Percentiles rank a stretch among this genome's conserved stretches.
These are phyloP conservation scores for Setaria italica DNA, from an alignment of 202 grass and related monocot species.

Conservation along the genomic window DNA sequence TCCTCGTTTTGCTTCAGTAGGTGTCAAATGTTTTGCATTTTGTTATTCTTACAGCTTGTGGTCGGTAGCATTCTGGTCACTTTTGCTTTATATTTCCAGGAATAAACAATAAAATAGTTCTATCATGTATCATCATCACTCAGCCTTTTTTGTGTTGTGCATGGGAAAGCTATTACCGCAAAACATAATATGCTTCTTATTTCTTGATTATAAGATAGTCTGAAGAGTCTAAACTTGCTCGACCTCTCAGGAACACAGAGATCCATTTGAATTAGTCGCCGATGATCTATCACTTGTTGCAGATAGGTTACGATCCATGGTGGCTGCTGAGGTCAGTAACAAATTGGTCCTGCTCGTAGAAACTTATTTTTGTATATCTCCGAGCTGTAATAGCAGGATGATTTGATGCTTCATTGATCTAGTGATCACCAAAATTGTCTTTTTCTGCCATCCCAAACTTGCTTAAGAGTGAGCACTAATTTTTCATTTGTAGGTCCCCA, in stretches of 20 bases:
- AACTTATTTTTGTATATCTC: neutral
- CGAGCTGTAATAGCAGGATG: neutral
- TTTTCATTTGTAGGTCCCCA: conserved; percentile 77
- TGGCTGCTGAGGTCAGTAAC: conserved; percentile 73
- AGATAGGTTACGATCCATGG: conserved; percentile 85
- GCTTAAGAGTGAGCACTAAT: conserved; percentile 3
- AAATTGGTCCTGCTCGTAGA: neutral
- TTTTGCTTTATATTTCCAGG: conserved; percentile 17
- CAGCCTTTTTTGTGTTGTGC: neutral
- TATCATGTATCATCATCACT: neutral
- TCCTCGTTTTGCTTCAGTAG: neutral
- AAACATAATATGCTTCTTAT: neutral
- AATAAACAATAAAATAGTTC: neutral
- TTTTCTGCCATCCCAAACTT: conserved; percentile 41
- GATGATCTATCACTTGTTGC: conserved; percentile 88
- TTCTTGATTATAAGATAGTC: neutral
- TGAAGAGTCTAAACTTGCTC: neutral
- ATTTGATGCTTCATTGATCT: conserved; percentile 30
- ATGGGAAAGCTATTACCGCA: neutral
- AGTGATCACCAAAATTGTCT: neutral
- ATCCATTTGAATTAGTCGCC: conserved; percentile 91
- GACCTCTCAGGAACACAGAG: conserved; percentile 54
- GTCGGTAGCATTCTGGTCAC: neutral
- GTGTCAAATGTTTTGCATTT: neutral
- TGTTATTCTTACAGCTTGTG: neutral